Evolutionary conservation across 2,329 filamentous ascomycete genomes (phyloP).

Genomic region (Xylaria sp.): DNA sequence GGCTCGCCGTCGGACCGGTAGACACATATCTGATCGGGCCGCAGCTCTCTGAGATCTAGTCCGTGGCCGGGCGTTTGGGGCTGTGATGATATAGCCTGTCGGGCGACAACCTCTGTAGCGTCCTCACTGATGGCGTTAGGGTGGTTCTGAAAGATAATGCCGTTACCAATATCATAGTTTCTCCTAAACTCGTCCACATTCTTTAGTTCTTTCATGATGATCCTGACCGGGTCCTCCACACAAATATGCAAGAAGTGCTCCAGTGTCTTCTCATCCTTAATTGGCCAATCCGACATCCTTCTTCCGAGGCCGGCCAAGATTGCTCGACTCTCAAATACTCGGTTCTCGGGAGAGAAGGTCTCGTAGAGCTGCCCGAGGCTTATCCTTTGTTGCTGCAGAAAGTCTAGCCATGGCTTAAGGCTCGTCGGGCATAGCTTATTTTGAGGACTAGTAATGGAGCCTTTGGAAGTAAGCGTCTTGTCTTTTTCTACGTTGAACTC

Average conservation of each 20-base stretch:
- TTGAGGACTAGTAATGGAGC: constrained; percentile 47
- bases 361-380: constrained; percentile 39
- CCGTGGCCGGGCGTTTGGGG: constrained; percentile 37
- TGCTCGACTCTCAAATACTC: constrained; percentile 43
- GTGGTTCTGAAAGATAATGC: constrained; percentile 50
- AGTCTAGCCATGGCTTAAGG: constrained; percentile 48
- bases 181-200: constrained; percentile 34
- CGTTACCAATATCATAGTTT: constrained; percentile 44
- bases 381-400: constrained; percentile 44
- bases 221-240: constrained; percentile 46
- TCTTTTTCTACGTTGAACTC: constrained; percentile 44
- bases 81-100: constrained; percentile 19
- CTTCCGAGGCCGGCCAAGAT: constrained; percentile 43
- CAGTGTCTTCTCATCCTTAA: constrained; percentile 47
- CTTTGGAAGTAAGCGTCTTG: constrained; percentile 42
- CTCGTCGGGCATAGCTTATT: constrained; percentile 46
- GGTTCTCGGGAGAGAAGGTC: constrained; percentile 38
- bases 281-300: constrained; percentile 35
- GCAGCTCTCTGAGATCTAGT: constrained; percentile 39
- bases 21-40: constrained; percentile 50
- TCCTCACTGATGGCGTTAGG: constrained; percentile 44
- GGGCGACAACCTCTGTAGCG: constrained; percentile 33
- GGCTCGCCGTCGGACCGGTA: constrained; percentile 30
- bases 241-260: constrained; percentile 46
- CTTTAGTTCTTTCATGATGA: constrained; percentile 46